Base-by-base conservation (phyloP, 2,329 filamentous ascomycete genomes). In the Chaetomiaceae sp. region DNA sequence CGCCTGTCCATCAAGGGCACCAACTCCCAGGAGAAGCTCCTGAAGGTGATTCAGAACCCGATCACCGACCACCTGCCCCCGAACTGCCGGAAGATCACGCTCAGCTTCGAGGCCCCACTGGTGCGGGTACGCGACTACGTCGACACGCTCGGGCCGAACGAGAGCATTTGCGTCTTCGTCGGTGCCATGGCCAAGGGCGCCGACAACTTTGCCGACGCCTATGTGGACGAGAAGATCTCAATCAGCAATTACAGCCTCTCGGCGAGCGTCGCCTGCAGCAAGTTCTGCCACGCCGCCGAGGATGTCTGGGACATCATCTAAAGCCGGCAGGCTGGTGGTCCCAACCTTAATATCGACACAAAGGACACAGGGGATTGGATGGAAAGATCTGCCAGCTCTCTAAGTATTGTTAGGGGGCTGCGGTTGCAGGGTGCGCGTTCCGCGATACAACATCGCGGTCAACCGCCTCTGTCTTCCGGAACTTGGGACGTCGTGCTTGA, bases 221-320 rank as follows among this genome's bases (percentile, higher is more conserved):
- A 86, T 68, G 94, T 97, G 61, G 91, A 97, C 63, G 93, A 98
- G 70, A 88, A 94, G 62, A 97, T 98, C 63, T 88, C 86, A 59
- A 97, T 98, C 71, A 97, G 91, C 76, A 95, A 96, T 68, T 98
- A 87, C 76, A 95, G 90, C 62, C 76, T 98, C 53, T 95, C 88
- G 62, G 93, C 93, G 51, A 97, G 91, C 72, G 93, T 98, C 52
- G 91, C 93, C 35, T 98, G 93, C 77, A 96, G 91, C 80, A 98
- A 97, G 69, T 97, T 98, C 75, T 97, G 93, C 69, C 93, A 98
- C 68, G 93, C 91, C 33, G 91, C 90, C 35, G 93, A 98, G 70
- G 93, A 98, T 66, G 84, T 85, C 29, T 98, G 93, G 93, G 83
- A 88, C 63, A 86, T 98, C 58, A 79, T 96, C 61, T 98, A 82